These are phyloP conservation scores for Mucor sp. DNA, from an alignment of 371 early-diverging fungal species.

Conservation along the genomic window DNA sequence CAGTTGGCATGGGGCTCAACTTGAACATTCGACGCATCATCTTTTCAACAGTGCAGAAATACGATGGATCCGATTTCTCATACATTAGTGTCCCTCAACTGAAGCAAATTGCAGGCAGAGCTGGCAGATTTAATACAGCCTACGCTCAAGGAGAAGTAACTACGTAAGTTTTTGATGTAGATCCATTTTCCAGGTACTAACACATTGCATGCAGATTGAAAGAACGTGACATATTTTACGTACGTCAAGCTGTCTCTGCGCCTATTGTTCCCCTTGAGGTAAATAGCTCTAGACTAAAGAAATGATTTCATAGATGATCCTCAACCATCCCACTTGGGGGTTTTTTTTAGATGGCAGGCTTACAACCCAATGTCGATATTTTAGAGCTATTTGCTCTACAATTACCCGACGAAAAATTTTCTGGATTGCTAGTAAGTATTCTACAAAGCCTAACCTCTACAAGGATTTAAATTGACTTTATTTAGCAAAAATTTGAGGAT, in stretches of 20 bases:
- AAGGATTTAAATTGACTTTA: background rate
- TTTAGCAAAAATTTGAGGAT: conserved; percentile 68
- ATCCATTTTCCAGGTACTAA: background rate
- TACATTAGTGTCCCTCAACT: conserved; percentile 73
- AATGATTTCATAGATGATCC: background rate
- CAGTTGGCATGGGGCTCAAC: conserved; percentile 97
- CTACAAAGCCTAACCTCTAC: background rate
- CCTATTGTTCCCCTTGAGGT: conserved; percentile 39
- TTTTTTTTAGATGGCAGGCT: conserved; percentile 64
- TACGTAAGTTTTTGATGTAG: conserved; percentile 45
- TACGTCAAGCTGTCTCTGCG: conserved; percentile 32
- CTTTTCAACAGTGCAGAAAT: conserved; percentile 78
- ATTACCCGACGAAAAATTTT: conserved; percentile 68
- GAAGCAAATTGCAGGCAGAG: conserved; percentile 96
- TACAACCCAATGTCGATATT: conserved; percentile 81
- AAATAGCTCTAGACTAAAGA: background rate
- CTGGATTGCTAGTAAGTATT: conserved; percentile 59
- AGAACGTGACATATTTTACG: conserved; percentile 30
- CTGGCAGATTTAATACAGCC: conserved; percentile 84
- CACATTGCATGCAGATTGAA: conserved; percentile 19
- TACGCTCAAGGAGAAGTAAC: conserved; percentile 70
- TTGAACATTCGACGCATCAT: conserved; percentile 90
- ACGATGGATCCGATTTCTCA: conserved; percentile 62
- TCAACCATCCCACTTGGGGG: background rate
- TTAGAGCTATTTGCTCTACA: conserved; percentile 78